These are phyloP conservation scores for Lactarius trivialis DNA, from an alignment of 768 basidiomycete species.

Conservation along the genomic window DNA sequence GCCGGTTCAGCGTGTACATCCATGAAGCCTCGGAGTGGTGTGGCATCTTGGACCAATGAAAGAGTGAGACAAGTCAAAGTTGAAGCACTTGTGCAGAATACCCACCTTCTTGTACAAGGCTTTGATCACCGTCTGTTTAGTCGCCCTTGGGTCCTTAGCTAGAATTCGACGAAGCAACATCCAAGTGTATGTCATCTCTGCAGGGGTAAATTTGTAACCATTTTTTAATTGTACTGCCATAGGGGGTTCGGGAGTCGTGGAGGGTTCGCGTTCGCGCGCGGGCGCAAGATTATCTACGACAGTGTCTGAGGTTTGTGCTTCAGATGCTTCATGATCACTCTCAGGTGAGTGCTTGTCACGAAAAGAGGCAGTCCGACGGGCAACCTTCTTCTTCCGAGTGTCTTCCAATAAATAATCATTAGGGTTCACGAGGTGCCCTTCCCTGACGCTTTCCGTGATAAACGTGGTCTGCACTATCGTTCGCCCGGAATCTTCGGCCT, in stretches of 20 bases:
- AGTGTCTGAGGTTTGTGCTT: conserved; percentile 12
- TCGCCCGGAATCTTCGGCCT: conserved; percentile 33
- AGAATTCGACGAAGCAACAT: conserved; percentile 14
- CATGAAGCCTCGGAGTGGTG: conserved; percentile 51
- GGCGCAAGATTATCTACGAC: neutral
- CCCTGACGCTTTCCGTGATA: conserved; percentile 45
- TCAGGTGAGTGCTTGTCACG: conserved; percentile 7
- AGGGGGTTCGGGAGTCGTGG: conserved; percentile 11
- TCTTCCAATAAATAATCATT: conserved; percentile 39
- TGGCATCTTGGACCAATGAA: conserved; percentile 41
- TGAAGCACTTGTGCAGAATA: neutral
- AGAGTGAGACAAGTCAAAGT: neutral
- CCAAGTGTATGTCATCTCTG: conserved; percentile 19
- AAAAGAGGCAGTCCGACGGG: neutral
- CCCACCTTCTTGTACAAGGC: conserved; percentile 12
- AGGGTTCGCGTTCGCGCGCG: neutral
- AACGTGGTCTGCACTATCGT: conserved; percentile 48
- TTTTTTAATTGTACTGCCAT: conserved; percentile 5
- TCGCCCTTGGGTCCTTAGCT: neutral
- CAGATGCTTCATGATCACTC: conserved; percentile 6
- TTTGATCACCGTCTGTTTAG: neutral
- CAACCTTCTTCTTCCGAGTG: neutral
- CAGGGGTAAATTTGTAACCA: conserved; percentile 17
- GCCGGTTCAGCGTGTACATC: conserved; percentile 35
- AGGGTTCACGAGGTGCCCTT: conserved; percentile 39